Percentiles rank a stretch among this genome's conserved stretches.
Evolutionary conservation across 2,329 filamentous ascomycete genomes (phyloP).

Genomic region (Aureobasidium lini): DNA sequence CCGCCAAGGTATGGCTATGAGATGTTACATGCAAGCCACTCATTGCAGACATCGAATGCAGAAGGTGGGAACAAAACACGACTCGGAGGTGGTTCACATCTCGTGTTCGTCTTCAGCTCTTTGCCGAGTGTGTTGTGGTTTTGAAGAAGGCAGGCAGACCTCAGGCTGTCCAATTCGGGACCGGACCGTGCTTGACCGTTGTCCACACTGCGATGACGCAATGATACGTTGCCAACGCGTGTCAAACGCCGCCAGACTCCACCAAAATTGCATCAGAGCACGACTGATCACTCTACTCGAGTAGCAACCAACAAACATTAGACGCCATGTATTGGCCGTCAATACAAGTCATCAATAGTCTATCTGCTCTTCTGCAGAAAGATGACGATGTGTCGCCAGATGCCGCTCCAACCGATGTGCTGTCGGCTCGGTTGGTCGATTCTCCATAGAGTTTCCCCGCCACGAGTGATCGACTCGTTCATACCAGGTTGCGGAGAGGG

Average conservation of each 20-base stretch:
- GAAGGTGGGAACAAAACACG: no score
- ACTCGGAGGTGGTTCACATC: no score
- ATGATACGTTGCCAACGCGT: neutral
- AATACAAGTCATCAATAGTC: neutral
- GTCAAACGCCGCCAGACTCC: no score
- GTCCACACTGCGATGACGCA: neutral
- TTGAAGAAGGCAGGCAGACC: no score
- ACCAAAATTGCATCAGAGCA: no score
- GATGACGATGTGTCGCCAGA: no score
- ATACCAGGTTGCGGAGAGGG: constrained; percentile 4
- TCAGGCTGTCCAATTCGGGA: no score
- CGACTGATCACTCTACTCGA: no score
- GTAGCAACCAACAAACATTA: neutral
- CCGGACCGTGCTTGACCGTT: neutral
- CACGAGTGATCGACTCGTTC: constrained; percentile 4
- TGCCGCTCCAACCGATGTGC: neutral
- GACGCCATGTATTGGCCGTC: no score
- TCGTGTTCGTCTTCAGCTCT: no score
- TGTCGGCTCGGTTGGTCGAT: neutral
- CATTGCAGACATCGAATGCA: neutral
- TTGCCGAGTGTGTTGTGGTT: no score
- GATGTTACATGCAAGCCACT: neutral
- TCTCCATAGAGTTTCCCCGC: constrained; percentile 3
- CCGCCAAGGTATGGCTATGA: neutral
- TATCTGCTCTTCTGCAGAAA: no score